Conservation (phyloP, 176 grass and related monocot genomes). For the Oryza punctata region DNA sequence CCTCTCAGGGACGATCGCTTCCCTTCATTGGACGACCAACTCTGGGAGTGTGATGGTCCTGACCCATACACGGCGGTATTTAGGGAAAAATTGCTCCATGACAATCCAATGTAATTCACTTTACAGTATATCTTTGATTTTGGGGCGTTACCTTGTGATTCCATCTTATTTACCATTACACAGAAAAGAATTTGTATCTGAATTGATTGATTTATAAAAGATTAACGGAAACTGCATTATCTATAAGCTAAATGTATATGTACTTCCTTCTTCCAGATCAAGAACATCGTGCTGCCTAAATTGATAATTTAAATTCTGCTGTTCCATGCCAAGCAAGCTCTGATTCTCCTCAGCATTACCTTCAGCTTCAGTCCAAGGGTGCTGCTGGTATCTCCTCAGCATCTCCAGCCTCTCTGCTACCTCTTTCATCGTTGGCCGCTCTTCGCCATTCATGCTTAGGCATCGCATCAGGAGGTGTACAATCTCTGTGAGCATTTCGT, state of each 20-base stretch:
- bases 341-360: neutral
- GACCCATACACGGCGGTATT: no score
- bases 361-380: neutral
- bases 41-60: no score
- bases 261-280: constrained; percentile 33
- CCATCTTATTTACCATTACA: no score
- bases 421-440: constrained; percentile 69
- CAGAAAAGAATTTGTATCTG: no score
- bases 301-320: constrained; percentile 13
- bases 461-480: constrained; percentile 54
- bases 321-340: constrained; percentile 40
- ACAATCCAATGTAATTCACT: no score
- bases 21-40: no score
- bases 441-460: constrained; percentile 57
- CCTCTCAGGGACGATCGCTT: no score
- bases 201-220: no score
- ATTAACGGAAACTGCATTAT: neutral
- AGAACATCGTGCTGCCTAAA: constrained; percentile 23
- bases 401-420: constrained; percentile 50
- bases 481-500: constrained; percentile 46
- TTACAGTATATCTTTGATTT: no score
- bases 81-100: no score
- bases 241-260: constrained; percentile 4
- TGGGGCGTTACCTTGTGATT: no score
- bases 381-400: constrained; percentile 36